Percentiles rank a stretch among this genome's conserved stretches.
These are phyloP conservation scores for Apiotrichum gracile DNA, from an alignment of 1,284 basidiomycete species.

Conservation along the genomic window DNA sequence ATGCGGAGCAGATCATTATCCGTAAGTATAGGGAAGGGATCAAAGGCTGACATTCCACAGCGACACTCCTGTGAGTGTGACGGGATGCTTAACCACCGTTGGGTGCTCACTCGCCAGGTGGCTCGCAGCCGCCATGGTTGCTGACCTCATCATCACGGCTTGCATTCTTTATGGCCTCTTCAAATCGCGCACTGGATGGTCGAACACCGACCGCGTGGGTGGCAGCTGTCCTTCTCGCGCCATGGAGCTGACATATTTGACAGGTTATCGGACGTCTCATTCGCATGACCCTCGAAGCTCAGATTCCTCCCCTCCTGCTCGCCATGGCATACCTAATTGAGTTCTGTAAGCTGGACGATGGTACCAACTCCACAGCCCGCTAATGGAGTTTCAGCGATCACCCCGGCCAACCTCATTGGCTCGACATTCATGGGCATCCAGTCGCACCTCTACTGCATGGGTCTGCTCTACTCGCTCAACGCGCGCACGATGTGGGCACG, in stretches of 20 bases:
- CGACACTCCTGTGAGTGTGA: not conserved
- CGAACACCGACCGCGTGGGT: slow-evolving; percentile 24
- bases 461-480: slow-evolving; percentile 31
- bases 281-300: slow-evolving; percentile 32
- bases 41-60: not conserved
- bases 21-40: not conserved
- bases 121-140: slow-evolving; percentile 18
- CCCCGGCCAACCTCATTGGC: slow-evolving; percentile 24
- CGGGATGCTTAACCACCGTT: not conserved
- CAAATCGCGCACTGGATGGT: slow-evolving; percentile 28
- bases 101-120: slow-evolving; percentile 10
- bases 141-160: slow-evolving; percentile 28
- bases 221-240: not conserved
- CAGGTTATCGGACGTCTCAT: slow-evolving; percentile 24
- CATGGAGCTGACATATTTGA: too few relatives aligned
- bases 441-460: slow-evolving; percentile 26
- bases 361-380: too few relatives aligned
- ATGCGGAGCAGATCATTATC: not conserved
- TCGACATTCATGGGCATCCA: slow-evolving; percentile 25
- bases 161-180: slow-evolving; percentile 24
- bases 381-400: not conserved
- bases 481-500: slow-evolving; percentile 11
- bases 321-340: slow-evolving; percentile 25
- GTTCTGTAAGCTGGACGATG: slow-evolving; percentile 19
- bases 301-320: slow-evolving; percentile 26